phyloP scores from a whole-genome alignment of 2,329 filamentous ascomycete species.

The Penicillium sp. region DNA sequence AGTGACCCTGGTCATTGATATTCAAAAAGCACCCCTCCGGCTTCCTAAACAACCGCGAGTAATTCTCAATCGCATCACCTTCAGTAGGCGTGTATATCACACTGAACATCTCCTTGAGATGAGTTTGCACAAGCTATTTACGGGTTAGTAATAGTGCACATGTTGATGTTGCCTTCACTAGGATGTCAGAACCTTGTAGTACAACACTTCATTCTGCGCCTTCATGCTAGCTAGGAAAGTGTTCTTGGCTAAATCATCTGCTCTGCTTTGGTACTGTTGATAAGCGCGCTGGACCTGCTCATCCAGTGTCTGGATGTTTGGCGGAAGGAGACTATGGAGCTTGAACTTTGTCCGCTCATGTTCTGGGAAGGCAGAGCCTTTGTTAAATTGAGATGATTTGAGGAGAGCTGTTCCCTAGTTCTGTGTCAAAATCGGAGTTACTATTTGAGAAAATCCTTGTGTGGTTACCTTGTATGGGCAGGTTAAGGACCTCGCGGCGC shows the following conservation, averaged over 20 bases:
- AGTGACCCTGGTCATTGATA: constrained; percentile 64
- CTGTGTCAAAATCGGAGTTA: constrained; percentile 22
- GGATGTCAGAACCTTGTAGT: constrained; percentile 60
- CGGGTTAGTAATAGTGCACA: neutral
- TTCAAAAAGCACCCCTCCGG: constrained; percentile 81
- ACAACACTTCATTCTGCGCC: constrained; percentile 80
- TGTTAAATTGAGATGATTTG: constrained; percentile 71
- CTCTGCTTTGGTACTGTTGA: constrained; percentile 66
- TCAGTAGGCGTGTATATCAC: constrained; percentile 92
- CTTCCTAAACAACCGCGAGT: constrained; percentile 71
- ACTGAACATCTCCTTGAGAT: constrained; percentile 83
- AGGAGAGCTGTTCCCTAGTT: constrained; percentile 48
- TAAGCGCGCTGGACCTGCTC: constrained; percentile 76
- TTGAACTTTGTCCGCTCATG: constrained; percentile 69
- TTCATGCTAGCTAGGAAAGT: constrained; percentile 83
- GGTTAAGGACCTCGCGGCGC: neutral
- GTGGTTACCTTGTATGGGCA: constrained; percentile 5
- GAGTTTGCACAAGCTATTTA: constrained; percentile 65
- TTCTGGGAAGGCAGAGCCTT: constrained; percentile 72
- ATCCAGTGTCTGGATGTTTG: constrained; percentile 69
- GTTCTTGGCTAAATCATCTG: constrained; percentile 73
- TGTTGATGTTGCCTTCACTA: neutral
- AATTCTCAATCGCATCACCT: constrained; percentile 82
- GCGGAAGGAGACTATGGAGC: constrained; percentile 70
- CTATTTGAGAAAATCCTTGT: no score